A percentile compares a stretch with the other conserved stretches of the same genome.
These are phyloP conservation scores for Apiospora rasikravindrae DNA, from an alignment of 2,329 filamentous ascomycete genomes.

Conservation along the genomic window DNA sequence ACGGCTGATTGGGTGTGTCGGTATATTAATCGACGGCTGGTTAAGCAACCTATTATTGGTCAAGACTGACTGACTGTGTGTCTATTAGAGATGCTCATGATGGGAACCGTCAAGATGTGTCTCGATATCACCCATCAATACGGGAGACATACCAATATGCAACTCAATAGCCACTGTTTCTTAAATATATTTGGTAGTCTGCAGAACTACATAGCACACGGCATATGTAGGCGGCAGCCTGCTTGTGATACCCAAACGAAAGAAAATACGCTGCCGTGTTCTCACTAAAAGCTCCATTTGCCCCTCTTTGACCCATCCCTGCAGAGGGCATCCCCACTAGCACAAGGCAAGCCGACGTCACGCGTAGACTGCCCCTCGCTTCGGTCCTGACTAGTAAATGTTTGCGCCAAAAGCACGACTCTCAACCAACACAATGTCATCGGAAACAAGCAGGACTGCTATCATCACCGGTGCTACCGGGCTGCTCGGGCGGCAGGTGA, in stretches of 20 bases:
- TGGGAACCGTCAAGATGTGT: background rate
- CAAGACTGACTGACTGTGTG: background rate
- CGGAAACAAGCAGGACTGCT: background rate
- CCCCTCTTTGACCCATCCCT: background rate
- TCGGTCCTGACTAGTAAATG: constrained; percentile 1
- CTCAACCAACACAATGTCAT: background rate
- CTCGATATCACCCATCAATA: no score
- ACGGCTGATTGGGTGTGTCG: background rate
- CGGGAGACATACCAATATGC: no score
- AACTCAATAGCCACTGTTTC: no score
- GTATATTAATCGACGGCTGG: background rate
- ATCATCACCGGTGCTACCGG: constrained; percentile 86
- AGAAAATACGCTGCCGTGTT: background rate
- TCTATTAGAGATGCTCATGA: background rate
- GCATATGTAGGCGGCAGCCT: no score
- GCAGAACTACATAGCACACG: no score
- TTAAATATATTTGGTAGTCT: no score
- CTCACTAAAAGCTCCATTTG: background rate
- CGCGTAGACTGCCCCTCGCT: background rate
- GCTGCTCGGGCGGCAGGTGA: constrained; percentile 79
- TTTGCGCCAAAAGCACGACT: background rate
- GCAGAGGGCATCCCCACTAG: background rate
- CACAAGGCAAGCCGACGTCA: constrained; percentile 8
- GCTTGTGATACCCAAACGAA: background rate
- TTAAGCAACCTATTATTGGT: background rate